Evolutionary conservation across 1,284 basidiomycete genomes (phyloP).

Genomic region (Apiotrichum laibachii): DNA sequence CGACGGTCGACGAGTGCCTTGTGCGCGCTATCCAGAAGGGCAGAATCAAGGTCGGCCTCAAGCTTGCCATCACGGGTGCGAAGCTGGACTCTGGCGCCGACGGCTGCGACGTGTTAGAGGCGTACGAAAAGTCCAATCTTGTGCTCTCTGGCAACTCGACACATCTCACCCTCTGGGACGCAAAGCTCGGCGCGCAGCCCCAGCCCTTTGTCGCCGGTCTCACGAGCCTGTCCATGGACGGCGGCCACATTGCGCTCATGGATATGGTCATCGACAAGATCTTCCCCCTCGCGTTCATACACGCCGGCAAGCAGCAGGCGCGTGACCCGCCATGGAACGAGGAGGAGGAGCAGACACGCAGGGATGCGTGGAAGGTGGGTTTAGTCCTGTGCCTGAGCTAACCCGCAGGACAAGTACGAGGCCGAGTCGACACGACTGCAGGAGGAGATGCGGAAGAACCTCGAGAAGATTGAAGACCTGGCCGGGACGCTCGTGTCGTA

Average conservation of each 20-base stretch:
- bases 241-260: constrained; percentile 72
- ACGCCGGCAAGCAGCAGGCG: constrained; percentile 57
- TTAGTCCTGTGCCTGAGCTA: neutral
- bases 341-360: constrained; percentile 63
- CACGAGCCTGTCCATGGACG: constrained; percentile 74
- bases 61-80: constrained; percentile 76
- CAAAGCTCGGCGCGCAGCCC: constrained; percentile 72
- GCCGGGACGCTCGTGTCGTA: constrained; percentile 19
- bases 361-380: constrained; percentile 69
- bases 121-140: constrained; percentile 65
- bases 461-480: constrained; percentile 36
- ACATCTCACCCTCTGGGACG: constrained; percentile 80
- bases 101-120: constrained; percentile 76
- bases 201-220: constrained; percentile 66
- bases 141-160: constrained; percentile 78
- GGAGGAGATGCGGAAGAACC: constrained; percentile 32
- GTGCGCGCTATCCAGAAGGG: constrained; percentile 66
- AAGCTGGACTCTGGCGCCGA: constrained; percentile 73
- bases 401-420: constrained; percentile 36
- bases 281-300: constrained; percentile 49
- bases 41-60: constrained; percentile 70
- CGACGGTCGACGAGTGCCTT: constrained; percentile 70
- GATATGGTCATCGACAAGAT: constrained; percentile 71
- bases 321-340: constrained; percentile 64
- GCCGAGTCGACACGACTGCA: constrained; percentile 35